Evolutionary conservation across 306 rosid genomes (phyloP).

Genomic region (Cucumis melo): DNA sequence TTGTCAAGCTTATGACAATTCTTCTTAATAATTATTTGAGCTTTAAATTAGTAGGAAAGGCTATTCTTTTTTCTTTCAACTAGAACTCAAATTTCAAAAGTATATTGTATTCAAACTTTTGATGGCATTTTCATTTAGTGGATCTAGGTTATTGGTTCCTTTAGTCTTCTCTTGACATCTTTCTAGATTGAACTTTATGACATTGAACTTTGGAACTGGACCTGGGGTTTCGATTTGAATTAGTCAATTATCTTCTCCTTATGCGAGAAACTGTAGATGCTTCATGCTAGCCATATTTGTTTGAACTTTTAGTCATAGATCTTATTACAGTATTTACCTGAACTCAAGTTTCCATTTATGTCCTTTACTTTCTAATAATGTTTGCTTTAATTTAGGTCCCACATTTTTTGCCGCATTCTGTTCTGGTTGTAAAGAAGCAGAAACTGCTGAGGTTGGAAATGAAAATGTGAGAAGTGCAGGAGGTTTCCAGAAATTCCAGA

Average conservation of each 20-base stretch:
- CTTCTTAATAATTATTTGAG: background rate
- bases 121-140: background rate
- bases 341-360: background rate
- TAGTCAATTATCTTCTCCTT: background rate
- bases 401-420: constrained; percentile 51
- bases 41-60: background rate
- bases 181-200: background rate
- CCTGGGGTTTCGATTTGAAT: background rate
- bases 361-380: background rate
- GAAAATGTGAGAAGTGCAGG: constrained; percentile 18
- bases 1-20: background rate
- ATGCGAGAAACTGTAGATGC: background rate
- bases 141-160: background rate
- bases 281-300: background rate
- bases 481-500: constrained; percentile 23
- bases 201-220: background rate
- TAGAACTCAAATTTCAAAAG: background rate
- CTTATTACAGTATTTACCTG: background rate
- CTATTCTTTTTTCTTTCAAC: background rate
- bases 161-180: background rate
- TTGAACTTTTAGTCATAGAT: background rate
- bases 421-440: constrained; percentile 41
- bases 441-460: constrained; percentile 16
- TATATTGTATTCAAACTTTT: background rate
- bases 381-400: constrained; percentile 44